Conservation (phyloP, 345 rosid species). For the Pistacia vera region DNA sequence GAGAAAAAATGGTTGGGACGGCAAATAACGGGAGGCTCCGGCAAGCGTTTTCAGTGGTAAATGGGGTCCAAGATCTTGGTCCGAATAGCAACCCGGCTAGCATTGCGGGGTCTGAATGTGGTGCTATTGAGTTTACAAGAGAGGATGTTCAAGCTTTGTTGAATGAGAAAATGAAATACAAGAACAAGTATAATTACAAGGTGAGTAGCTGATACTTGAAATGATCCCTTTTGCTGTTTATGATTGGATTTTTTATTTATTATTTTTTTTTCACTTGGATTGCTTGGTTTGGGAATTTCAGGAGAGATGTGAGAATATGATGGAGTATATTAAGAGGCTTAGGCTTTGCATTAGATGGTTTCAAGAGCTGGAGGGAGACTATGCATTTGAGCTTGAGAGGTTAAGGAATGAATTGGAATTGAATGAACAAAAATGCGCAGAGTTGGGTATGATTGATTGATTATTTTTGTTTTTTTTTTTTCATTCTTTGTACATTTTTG, state of each 20-base stretch:
- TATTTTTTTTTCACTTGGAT: conserved; percentile 3
- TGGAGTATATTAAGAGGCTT: conserved; percentile 87
- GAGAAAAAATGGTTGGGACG: conserved; percentile 54
- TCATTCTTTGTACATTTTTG: background rate
- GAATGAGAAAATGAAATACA: conserved; percentile 57
- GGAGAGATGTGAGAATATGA: conserved; percentile 97
- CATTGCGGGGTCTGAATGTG: conserved; percentile 63
- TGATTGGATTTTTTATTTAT: background rate
- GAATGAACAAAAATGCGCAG: conserved; percentile 72
- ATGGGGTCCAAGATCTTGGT: conserved; percentile 62
- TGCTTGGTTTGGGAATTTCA: conserved; percentile 37
- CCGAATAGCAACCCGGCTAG: conserved; percentile 57
- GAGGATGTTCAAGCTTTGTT: conserved; percentile 67
- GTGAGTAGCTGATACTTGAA: conserved; percentile 28
- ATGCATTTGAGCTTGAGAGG: conserved; percentile 81
- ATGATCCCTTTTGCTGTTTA: background rate
- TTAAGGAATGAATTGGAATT: conserved; percentile 66
- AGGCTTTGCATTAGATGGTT: conserved; percentile 96
- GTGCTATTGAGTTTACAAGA: conserved; percentile 62
- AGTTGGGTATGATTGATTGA: conserved; percentile 60
- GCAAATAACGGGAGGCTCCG: conserved; percentile 52
- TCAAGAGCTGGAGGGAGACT: conserved; percentile 88
- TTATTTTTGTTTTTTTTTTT: background rate
- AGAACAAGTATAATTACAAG: conserved; percentile 86
- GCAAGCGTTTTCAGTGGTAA: conserved; percentile 49